A percentile compares a stretch with the other conserved stretches of the same genome.
These are phyloP conservation scores for Pyricularia pennisetigena DNA, from an alignment of 2,329 filamentous ascomycete species.

Conservation along the genomic window DNA sequence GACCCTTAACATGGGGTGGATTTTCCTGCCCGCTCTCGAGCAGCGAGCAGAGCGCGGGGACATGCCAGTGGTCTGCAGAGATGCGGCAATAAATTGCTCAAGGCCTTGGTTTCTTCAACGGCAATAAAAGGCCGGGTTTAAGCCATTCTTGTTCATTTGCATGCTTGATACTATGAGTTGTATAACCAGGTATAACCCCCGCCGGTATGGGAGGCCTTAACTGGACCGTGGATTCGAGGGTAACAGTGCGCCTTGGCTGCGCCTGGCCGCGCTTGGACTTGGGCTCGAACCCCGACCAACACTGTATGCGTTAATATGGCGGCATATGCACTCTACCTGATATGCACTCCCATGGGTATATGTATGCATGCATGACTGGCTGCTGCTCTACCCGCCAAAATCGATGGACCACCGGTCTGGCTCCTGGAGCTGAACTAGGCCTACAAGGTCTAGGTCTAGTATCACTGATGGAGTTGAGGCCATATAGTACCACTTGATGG, in stretches of 20 bases:
- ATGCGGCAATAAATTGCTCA: background rate
- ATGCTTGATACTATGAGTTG: background rate
- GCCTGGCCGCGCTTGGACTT: background rate
- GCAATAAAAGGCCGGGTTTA: background rate
- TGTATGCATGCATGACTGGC: background rate
- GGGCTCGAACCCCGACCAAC: background rate
- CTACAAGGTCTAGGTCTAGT: no score
- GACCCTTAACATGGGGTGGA: background rate
- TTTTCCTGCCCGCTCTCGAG: background rate
- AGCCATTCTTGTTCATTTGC: background rate
- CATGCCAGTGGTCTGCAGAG: background rate
- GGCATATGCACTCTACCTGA: background rate
- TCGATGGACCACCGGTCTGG: background rate
- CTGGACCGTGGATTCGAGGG: background rate
- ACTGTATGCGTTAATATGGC: background rate
- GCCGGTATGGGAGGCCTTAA: background rate
- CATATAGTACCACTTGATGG: background rate
- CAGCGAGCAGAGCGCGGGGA: background rate
- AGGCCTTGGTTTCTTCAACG: background rate
- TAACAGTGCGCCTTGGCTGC: background rate
- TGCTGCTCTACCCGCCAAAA: background rate
- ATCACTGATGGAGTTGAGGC: background rate
- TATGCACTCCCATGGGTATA: background rate
- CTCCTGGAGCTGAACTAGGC: background rate
- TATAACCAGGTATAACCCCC: background rate